Percentiles rank a stretch among this genome's conserved stretches.
Conservation (phyloP, 495 filamentous ascomycete species). For the Aspergillus sclerotiicarbonarius region DNA sequence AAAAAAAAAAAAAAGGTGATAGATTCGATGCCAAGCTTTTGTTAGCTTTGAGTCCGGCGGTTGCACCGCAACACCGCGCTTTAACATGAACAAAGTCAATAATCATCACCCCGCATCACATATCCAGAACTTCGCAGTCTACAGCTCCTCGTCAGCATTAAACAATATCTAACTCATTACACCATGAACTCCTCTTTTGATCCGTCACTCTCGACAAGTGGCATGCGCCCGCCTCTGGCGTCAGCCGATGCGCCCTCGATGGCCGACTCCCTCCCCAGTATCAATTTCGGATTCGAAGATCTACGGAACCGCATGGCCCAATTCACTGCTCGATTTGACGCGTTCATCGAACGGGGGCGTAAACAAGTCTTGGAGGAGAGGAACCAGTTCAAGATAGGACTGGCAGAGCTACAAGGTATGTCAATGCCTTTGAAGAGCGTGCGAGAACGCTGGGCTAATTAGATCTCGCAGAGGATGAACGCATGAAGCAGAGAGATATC, state of each 20-base stretch:
- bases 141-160: no score
- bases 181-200: constrained; percentile 73
- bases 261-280: constrained; percentile 80
- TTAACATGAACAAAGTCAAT: not conserved
- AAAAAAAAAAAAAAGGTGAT: not conserved
- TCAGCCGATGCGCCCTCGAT: constrained; percentile 58
- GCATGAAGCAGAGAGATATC: constrained; percentile 83
- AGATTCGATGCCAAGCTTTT: constrained; percentile 16
- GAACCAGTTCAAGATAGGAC: constrained; percentile 87
- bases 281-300: constrained; percentile 96
- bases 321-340: constrained; percentile 88
- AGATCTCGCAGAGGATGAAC: constrained; percentile 69
- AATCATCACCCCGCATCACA: not conserved
- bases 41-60: constrained; percentile 10
- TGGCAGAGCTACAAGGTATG: constrained; percentile 86
- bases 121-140: not conserved
- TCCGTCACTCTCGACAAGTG: constrained; percentile 70
- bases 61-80: constrained; percentile 34
- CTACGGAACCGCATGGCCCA: constrained; percentile 91
- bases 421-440: not conserved
- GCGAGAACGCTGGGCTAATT: constrained; percentile 18
- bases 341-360: constrained; percentile 86
- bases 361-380: constrained; percentile 88
- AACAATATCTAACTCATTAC: not conserved
- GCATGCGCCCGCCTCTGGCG: constrained; percentile 66